These are phyloP conservation scores for Phytophthora agathidicida DNA, from an alignment of 352 stramenopile species.

Conservation along the genomic window DNA sequence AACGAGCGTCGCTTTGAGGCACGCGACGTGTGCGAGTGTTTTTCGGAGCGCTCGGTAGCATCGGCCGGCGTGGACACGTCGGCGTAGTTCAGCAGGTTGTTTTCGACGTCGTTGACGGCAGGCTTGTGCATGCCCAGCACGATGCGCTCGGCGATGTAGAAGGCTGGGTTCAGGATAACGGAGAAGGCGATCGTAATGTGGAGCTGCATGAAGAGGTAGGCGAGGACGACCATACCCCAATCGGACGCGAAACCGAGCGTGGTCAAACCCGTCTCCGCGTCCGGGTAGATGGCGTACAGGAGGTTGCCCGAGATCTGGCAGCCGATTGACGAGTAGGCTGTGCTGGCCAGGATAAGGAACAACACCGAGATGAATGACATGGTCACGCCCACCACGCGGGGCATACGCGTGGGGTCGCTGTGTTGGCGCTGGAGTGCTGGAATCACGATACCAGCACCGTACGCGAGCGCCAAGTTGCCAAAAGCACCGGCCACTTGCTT, in stretches of 20 bases:
- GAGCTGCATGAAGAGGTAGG: constrained; percentile 64
- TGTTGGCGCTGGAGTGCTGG: constrained; percentile 52
- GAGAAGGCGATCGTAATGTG: constrained; percentile 63
- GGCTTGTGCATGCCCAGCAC: constrained; percentile 57
- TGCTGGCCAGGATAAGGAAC: constrained; percentile 49
- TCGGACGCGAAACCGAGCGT: constrained; percentile 44
- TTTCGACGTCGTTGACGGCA: constrained; percentile 28
- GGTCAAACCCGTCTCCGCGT: constrained; percentile 26
- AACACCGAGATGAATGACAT: constrained; percentile 45
- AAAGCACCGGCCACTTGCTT: constrained; percentile 52
- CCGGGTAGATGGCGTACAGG: constrained; percentile 55
- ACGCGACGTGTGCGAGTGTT: constrained; percentile 24
- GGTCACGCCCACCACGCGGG: constrained; percentile 48
- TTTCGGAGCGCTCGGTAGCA: constrained; percentile 15
- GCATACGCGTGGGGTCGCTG: constrained; percentile 57
- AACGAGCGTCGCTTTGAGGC: constrained; percentile 41
- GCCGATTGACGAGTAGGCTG: constrained; percentile 45
- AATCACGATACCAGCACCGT: constrained; percentile 55
- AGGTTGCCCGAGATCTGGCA: constrained; percentile 67
- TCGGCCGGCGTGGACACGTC: constrained; percentile 17
- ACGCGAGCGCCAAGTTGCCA: constrained; percentile 62
- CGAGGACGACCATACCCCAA: constrained; percentile 48
- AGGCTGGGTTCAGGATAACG: constrained; percentile 54
- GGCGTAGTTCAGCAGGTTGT: constrained; percentile 28
- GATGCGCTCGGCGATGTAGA: constrained; percentile 56